Evolutionary conservation across 2,329 filamentous ascomycete species (phyloP), one percentile per base, ranked within the genome.

Genomic region (Fusarium scirpi): DNA sequence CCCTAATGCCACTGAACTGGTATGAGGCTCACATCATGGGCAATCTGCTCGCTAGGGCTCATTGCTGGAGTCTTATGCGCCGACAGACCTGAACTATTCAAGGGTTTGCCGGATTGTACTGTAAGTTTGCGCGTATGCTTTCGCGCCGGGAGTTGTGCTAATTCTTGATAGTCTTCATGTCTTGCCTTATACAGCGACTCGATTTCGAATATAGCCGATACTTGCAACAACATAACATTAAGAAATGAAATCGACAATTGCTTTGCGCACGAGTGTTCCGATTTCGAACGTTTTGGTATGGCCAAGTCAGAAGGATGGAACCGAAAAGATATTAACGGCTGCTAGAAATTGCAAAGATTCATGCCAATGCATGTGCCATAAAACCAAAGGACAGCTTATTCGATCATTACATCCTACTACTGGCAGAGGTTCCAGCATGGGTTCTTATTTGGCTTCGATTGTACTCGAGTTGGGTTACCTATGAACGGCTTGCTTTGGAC

Each of bases 371-470:
- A 16, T 84, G 82, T 57, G 55, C 76, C 2, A 63, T 68, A 18
- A 76, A 78, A 13, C 47, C 51, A 12, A 75, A 80, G n/a, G 76
- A 77, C 10, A 76, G 79, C 15, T 78, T 76, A 45, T 53, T 69
- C 0, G 70, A 76, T 7, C 71, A 83, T n/a, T 70, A 80, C 27
- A 76, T 77, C 6, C 69, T 81, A 3, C 72, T 83, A n/a, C 71
- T 77, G 6, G 73, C 81, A 38, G 79, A 83, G 58, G 60, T 78
- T 3, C 72, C 79, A 32, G 81, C 80, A 0, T 71, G 80, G 24
- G 8, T 79, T 3, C 77, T 73, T 38, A 76, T 82, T 7, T 73
- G 78, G 32, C 48, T 83, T 24, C 77, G 82, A n/a, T 58, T 84
- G 6, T 82, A 77, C 48, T 76, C 76, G 18, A 74, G 82, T 15